phyloP scores from a whole-genome alignment of 2,329 filamentous ascomycete genomes.

The Penicillium polonicum region DNA sequence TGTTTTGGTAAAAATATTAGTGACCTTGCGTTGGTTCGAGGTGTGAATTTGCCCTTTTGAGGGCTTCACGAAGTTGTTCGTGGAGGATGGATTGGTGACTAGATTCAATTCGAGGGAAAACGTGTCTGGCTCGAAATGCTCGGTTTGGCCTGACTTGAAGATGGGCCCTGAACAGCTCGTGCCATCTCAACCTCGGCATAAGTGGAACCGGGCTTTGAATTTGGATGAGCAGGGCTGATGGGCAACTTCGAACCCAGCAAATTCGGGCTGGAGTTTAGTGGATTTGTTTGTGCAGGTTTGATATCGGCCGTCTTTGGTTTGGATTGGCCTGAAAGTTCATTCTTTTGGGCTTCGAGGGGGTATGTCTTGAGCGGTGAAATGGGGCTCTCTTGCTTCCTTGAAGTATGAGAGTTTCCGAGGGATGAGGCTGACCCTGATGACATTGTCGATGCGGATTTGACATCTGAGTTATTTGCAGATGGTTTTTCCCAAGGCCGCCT shows the following conservation, averaged over 20 bases:
- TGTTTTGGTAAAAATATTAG: conserved; percentile 8
- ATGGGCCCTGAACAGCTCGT: not conserved
- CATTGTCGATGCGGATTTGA: not conserved
- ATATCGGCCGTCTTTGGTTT: not conserved
- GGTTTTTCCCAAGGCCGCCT: conserved; percentile 1
- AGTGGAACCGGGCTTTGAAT: not conserved
- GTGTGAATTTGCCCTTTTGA: not conserved
- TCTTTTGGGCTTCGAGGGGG: not conserved
- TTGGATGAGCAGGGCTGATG: conserved; percentile 5
- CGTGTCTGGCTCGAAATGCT: not conserved
- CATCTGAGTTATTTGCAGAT: not conserved
- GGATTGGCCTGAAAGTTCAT: not conserved
- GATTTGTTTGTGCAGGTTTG: not conserved
- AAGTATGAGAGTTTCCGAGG: not conserved
- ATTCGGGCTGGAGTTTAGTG: not conserved
- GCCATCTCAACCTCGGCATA: not conserved
- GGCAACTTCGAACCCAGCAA: conserved; percentile 1
- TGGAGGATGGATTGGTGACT: not conserved
- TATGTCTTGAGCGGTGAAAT: not conserved
- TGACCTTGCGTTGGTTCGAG: not conserved
- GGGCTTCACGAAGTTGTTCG: not conserved
- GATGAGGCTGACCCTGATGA: not conserved
- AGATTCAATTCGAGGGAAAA: not conserved
- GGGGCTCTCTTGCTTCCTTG: not conserved
- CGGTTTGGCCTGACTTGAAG: not conserved